These are phyloP conservation scores for Onygenales sp. DNA, from an alignment of 2,329 filamentous ascomycete species.

Conservation along the genomic window DNA sequence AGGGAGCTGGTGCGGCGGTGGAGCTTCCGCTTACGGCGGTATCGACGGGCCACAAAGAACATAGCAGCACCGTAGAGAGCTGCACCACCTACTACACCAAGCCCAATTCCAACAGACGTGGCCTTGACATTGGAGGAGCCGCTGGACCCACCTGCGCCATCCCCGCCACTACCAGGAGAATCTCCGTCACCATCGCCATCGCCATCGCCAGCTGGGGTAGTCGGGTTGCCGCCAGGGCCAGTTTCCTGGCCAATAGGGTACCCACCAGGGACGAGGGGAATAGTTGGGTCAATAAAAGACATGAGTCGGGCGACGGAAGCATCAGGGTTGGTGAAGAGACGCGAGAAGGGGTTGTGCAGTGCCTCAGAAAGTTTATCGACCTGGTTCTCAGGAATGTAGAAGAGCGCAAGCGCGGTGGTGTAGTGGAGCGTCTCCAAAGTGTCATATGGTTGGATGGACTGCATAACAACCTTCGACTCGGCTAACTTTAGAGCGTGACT, in stretches of 20 bases:
- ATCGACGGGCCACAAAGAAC: slow-evolving; percentile 84
- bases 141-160: slow-evolving; percentile 23
- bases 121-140: slow-evolving; percentile 27
- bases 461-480: slow-evolving; percentile 51
- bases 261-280: slow-evolving; percentile 53
- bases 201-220: slow-evolving; percentile 4
- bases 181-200: too few species aligned
- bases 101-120: slow-evolving; percentile 56
- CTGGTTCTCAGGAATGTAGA: slow-evolving; percentile 63
- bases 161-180: slow-evolving; percentile 5
- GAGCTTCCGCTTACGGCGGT: slow-evolving; percentile 73
- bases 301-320: slow-evolving; percentile 63
- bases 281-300: slow-evolving; percentile 70
- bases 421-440: slow-evolving; percentile 41
- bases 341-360: slow-evolving; percentile 61
- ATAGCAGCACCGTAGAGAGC: slow-evolving; percentile 88
- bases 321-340: slow-evolving; percentile 62
- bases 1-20: slow-evolving; percentile 72
- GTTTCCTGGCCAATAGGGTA: slow-evolving; percentile 10
- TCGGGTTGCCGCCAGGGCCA: slow-evolving; percentile 12
- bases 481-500: slow-evolving; percentile 48
- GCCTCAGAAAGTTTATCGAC: slow-evolving; percentile 60
- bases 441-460: slow-evolving; percentile 66
- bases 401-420: slow-evolving; percentile 69
- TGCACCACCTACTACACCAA: slow-evolving; percentile 67